These are phyloP conservation scores for Zygoascus meyerae DNA, from an alignment of 1,139 yeast genomes.

Conservation along the genomic window DNA sequence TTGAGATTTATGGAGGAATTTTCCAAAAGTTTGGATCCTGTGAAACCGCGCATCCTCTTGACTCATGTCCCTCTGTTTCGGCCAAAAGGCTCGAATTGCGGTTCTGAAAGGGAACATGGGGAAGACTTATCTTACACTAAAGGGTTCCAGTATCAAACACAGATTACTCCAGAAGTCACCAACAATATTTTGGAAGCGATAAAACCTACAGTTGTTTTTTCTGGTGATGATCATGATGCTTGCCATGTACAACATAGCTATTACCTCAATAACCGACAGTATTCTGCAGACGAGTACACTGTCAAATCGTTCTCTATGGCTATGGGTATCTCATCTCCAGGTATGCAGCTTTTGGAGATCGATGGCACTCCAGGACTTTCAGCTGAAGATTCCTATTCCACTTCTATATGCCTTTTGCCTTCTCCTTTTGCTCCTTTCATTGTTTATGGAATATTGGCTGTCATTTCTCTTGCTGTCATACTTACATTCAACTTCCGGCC, in stretches of 20 bases:
- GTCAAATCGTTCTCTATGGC: constrained; percentile 91
- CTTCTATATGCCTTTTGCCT: constrained; percentile 67
- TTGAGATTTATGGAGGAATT: constrained; percentile 36
- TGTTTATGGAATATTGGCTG: constrained; percentile 26
- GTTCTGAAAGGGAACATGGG: constrained; percentile 60
- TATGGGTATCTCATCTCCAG: constrained; percentile 80
- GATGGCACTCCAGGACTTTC: constrained; percentile 17
- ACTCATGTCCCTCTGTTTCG: constrained; percentile 78
- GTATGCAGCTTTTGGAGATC: constrained; percentile 73
- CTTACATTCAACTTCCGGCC: constrained; percentile 10
- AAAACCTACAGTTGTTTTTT: constrained; percentile 63
- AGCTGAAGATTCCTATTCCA: constrained; percentile 34
- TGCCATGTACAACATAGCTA: constrained; percentile 69
- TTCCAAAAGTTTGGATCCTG: constrained; percentile 23
- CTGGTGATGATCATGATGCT: constrained; percentile 97
- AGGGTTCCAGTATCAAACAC: constrained; percentile 80
- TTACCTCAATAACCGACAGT: constrained; percentile 10
- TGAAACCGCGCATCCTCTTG: constrained; percentile 60
- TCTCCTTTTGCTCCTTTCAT: constrained; percentile 51
- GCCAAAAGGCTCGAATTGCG: constrained; percentile 53
- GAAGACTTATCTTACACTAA: constrained; percentile 49
- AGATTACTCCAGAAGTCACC: constrained; percentile 53
- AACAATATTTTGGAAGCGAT: constrained; percentile 50
- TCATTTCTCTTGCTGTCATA: constrained; percentile 17
- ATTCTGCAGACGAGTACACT: constrained; percentile 57